Evolutionary conservation across 2,329 filamentous ascomycete genomes (phyloP).

Genomic region (Balansia obtecta): DNA sequence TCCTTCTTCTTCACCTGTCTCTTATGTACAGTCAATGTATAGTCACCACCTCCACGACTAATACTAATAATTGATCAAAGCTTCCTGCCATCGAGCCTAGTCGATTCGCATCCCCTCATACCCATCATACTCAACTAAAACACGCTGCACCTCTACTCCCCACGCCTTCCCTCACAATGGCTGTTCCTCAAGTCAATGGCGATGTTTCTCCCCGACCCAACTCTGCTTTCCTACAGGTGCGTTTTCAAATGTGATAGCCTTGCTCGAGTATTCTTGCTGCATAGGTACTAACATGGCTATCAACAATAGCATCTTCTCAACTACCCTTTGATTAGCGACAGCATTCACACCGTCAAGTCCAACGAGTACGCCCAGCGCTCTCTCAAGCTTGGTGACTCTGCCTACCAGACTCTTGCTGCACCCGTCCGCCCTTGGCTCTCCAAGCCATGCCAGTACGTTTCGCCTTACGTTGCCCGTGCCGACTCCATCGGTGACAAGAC

Average conservation of each 20-base stretch:
- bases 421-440: slow-evolving; percentile 60
- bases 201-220: slow-evolving; percentile 31
- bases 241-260: slow-evolving; percentile 4
- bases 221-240: slow-evolving; percentile 39
- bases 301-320: slow-evolving; percentile 61
- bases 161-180: slow-evolving; percentile 16
- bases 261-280: too few species aligned
- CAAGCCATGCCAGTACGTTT: slow-evolving; percentile 69
- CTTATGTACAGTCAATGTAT: neutral
- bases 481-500: slow-evolving; percentile 65
- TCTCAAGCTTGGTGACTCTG: slow-evolving; percentile 59
- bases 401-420: slow-evolving; percentile 64
- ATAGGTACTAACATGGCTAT: neutral
- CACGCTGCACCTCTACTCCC: too few species aligned
- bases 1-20: neutral
- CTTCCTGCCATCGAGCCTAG: neutral
- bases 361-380: slow-evolving; percentile 79
- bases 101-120: neutral
- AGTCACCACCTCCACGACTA: neutral
- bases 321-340: slow-evolving; percentile 74
- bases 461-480: slow-evolving; percentile 72
- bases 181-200: slow-evolving; percentile 36
- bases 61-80: neutral
- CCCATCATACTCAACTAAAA: too few species aligned
- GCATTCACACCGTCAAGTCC: slow-evolving; percentile 64